Evolutionary conservation across 179 eudicot genomes (phyloP).

Genomic region (Silene coronaria): DNA sequence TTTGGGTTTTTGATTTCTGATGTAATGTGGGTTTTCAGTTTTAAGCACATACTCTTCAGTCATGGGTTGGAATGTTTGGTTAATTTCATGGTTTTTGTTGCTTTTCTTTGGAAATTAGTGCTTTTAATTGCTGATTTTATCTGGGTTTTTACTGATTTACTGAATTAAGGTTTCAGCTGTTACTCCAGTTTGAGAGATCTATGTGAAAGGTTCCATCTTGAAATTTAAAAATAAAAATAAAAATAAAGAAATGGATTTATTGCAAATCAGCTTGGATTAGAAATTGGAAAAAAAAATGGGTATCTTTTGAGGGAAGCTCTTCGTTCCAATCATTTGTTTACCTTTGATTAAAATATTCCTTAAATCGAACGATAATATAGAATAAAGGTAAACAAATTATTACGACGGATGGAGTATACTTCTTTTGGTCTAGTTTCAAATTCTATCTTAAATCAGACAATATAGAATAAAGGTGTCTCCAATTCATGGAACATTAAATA

Average conservation of each 20-base stretch:
- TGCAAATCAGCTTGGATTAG: not conserved
- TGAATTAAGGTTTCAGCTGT: not conserved
- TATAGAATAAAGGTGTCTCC: not conserved
- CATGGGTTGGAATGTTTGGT: not conserved
- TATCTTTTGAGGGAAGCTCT: not conserved
- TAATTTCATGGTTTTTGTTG: slow-evolving; percentile 12
- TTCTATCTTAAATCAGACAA: not conserved
- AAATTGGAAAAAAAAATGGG: not conserved
- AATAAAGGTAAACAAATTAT: too few species aligned
- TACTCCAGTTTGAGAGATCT: slow-evolving; percentile 13
- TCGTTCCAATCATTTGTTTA: too few species aligned
- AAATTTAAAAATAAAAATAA: not conserved
- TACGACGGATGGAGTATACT: not conserved
- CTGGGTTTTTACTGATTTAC: slow-evolving; percentile 16
- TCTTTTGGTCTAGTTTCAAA: not conserved
- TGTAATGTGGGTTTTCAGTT: slow-evolving; percentile 12
- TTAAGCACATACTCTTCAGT: slow-evolving; percentile 14
- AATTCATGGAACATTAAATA: not conserved
- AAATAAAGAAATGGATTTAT: not conserved
- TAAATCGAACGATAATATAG: too few species aligned
- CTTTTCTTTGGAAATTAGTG: not conserved
- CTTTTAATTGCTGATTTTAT: not conserved
- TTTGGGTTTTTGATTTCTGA: slow-evolving; percentile 16
- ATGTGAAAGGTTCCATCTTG: slow-evolving; percentile 11
- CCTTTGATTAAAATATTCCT: too few species aligned